Base-by-base conservation (phyloP, 345 rosid genomes). In the Cardamine resedifolia region DNA sequence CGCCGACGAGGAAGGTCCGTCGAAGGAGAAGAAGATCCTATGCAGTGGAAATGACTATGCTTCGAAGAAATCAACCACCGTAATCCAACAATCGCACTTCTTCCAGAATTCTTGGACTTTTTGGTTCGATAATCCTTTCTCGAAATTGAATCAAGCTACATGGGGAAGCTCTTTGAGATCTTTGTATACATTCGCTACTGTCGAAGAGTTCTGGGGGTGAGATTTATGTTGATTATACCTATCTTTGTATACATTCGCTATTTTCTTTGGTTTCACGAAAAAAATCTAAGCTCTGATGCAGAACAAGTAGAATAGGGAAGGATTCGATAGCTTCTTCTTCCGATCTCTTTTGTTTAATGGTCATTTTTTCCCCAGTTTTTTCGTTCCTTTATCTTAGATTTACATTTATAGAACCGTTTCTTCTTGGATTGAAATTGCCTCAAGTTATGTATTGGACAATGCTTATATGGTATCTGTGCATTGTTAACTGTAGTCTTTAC, bases 141-240 rank as follows among this genome's bases (percentile, higher is more conserved):
- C 83, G 41, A 95, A 85, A 79, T 51, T 80, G 44, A 87, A 75
- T 70, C 94, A 84, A 67, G 61, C 77, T 45, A 39, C 83, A 2
- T 92, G 97, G 98, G 98, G 94, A 18, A 86, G 82, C 78, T 81
- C 94, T 52, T 80, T 90, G 85, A 90, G 88, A 68, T 74, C 91
- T 43, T 75, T 95, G 78, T 85, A 70, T 48, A 91, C 92, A 5
- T 88, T 91, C 47, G 59, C 85, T 31, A 73, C 97, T 26, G 84
- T 85, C 30, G 91, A 95, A 36, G 88, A 87, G 72, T 95, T 91
- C 73, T 90, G 97, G 96, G 77, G 98, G 99, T 95, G 31, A n/a
- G 59, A 9, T 33, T 10, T 7, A 11, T 1, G 43, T 51, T 41
- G 20, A 64, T 3, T 26, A 2, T 20, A 14, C 39, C 7, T 47